A percentile compares a stretch with the other conserved stretches of the same genome.
These are phyloP conservation scores for Panaeolus cyanescens DNA, from an alignment of 768 basidiomycete genomes.

Conservation along the genomic window DNA sequence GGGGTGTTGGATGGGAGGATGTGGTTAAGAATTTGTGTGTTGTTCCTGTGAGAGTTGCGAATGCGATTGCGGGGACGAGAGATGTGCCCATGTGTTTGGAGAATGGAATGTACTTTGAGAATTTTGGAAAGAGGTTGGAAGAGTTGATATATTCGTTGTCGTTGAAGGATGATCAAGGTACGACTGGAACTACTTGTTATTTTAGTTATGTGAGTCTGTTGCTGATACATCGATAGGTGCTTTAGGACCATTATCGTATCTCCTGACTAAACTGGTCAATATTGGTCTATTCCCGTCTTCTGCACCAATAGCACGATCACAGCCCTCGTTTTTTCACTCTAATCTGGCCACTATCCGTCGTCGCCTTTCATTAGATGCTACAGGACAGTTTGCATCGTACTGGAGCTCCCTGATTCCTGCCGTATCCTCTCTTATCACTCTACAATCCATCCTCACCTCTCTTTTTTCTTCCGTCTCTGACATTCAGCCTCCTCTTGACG, in stretches of 20 bases:
- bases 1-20: constrained; percentile 69
- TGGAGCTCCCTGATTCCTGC: constrained; percentile 52
- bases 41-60: constrained; percentile 79
- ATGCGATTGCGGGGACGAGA: constrained; percentile 52
- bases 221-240: constrained; percentile 30
- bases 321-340: constrained; percentile 69
- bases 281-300: constrained; percentile 64
- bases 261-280: constrained; percentile 68
- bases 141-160: constrained; percentile 49
- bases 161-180: constrained; percentile 39
- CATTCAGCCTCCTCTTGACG: constrained; percentile 28
- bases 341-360: constrained; percentile 50
- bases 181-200: constrained; percentile 16
- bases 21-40: constrained; percentile 63
- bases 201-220: constrained; percentile 5
- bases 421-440: constrained; percentile 50
- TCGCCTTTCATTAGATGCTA: constrained; percentile 29
- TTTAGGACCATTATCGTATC: constrained; percentile 46
- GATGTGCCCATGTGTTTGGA: constrained; percentile 51
- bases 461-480: constrained; percentile 52
- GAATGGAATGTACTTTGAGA: constrained; percentile 56
- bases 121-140: constrained; percentile 55
- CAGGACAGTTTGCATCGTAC: constrained; percentile 24
- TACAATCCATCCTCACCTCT: constrained; percentile 62
- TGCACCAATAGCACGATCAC: constrained; percentile 52